Evolutionary conservation across 1,284 basidiomycete species (phyloP).

Genomic region (Melampsora americana): DNA sequence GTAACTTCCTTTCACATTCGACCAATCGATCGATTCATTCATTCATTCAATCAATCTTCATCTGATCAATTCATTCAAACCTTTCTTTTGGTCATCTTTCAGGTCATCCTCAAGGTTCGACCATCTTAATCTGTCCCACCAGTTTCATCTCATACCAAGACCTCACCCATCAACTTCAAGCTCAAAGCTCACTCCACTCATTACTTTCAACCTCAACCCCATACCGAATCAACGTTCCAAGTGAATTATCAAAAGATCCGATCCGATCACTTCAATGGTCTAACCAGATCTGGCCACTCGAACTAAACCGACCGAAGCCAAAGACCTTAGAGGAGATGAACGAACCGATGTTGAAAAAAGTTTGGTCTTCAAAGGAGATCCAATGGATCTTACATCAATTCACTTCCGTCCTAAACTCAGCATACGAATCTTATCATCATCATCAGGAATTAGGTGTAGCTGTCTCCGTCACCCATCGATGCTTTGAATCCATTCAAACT

Average conservation of each 20-base stretch:
- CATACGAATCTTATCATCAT: background rate
- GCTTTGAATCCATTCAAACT: background rate
- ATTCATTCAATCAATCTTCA: no score
- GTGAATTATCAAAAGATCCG: background rate
- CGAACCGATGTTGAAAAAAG: constrained; percentile 8
- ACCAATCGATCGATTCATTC: no score
- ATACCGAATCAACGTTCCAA: constrained; percentile 29
- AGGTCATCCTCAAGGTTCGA: background rate
- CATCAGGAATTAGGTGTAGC: constrained; percentile 6
- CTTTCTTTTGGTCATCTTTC: background rate
- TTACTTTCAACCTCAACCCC: constrained; percentile 17
- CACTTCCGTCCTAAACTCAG: background rate
- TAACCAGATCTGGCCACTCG: background rate
- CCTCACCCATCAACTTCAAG: background rate
- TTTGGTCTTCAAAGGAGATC: constrained; percentile 12
- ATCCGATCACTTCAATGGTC: background rate
- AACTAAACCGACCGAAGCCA: background rate
- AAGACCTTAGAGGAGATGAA: background rate
- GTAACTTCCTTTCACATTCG: no score
- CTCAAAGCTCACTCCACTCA: background rate
- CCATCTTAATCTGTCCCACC: constrained; percentile 7
- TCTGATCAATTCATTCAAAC: no score
- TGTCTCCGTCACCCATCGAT: background rate
- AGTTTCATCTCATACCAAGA: constrained; percentile 11
- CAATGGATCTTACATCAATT: background rate